A percentile compares a stretch with the other conserved stretches of the same genome.
Evolutionary conservation across 2,329 filamentous ascomycete species (phyloP).

Genomic region (Penicillium sp.): DNA sequence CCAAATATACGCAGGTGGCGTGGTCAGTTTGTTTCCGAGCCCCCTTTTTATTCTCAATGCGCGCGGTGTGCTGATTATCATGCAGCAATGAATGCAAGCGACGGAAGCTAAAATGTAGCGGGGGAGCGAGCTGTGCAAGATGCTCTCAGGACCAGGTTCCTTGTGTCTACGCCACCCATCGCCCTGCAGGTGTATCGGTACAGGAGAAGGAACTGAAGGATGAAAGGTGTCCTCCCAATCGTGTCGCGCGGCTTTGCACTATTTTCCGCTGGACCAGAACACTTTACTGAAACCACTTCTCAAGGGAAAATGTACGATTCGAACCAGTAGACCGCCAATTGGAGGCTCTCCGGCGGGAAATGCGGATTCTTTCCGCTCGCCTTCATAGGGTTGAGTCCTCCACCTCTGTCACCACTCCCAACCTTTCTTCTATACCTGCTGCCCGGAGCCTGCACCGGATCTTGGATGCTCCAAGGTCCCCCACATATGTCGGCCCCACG

Average conservation of each 20-base stretch:
- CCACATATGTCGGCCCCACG: conserved; percentile 35
- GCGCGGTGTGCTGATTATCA: neutral
- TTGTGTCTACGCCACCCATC: conserved; percentile 64
- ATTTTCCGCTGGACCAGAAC: neutral
- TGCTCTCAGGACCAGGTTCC: conserved; percentile 59
- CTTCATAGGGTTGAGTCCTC: conserved; percentile 29
- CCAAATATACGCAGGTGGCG: conserved; percentile 37
- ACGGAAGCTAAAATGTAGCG: conserved; percentile 73
- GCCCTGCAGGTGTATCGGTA: conserved; percentile 31
- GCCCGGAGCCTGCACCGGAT: conserved; percentile 27
- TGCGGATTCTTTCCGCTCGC: conserved; percentile 30
- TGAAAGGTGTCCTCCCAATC: conserved; percentile 18
- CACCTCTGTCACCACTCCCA: conserved; percentile 10
- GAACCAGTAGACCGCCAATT: conserved; percentile 29
- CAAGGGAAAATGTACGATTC: conserved; percentile 22
- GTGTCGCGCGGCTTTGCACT: neutral
- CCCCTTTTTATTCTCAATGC: neutral
- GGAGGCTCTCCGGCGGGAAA: conserved; percentile 29
- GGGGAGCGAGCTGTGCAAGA: conserved; percentile 63
- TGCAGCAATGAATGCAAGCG: conserved; percentile 67
- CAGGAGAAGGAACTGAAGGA: conserved; percentile 15
- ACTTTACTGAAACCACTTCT: neutral
- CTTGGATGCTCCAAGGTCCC: conserved; percentile 32
- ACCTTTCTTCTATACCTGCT: conserved; percentile 9
- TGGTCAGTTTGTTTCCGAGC: conserved; percentile 25